Evolutionary conservation across 2,329 filamentous ascomycete species (phyloP), one percentile per base, ranked within the genome.

Genomic region (Zymoseptoria crescenta): DNA sequence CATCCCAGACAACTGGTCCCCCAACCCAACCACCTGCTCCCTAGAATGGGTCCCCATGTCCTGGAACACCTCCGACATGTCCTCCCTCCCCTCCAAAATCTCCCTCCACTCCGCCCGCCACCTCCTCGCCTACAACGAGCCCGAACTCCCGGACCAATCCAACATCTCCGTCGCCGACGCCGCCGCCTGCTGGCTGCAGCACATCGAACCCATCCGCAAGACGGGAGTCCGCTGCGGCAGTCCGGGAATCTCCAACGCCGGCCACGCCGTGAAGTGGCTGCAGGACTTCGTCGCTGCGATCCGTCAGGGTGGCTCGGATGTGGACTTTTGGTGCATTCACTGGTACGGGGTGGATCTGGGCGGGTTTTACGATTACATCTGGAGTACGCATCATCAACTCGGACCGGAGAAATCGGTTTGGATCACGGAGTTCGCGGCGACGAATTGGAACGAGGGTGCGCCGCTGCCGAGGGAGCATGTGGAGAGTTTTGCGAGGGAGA

Each of bases 331-430:
- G 29, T 67, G 64, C 52, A 52, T 71, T 4, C 69, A 72, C 56
- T 72, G 69, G 69, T 72, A 71, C 48, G 70, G 69, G 10, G 64
- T 64, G 7, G 60, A 54, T 48, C 52, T 71, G 8, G 70, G 69
- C 1, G 52, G 58, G 20, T 72, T 72, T 28, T 72, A 70, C 56
- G 70, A 72, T 54, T 72, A 72, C 53, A 68, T 72, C 53, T 72
- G 70, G 70, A 59, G 52, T 21, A 68, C 69, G 56, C 66, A 62
- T 54, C 57, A 59, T 49, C 20, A 28, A 27, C 51, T 52, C 24
- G 20, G 20, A 27, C 49, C 49, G 20, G 20, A 51, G 20, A 30
- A 8, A 10, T 28, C 24, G 8, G 69, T 71, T 5, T 72, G 70
- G 70, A 68, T 72, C 51, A 71, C 69, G 45, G 70, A 72, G 56